Percentiles rank a stretch among this genome's conserved stretches.
Evolutionary conservation across 1,139 yeast species (phyloP).

Genomic region (Suhomyces chickasaworum): DNA sequence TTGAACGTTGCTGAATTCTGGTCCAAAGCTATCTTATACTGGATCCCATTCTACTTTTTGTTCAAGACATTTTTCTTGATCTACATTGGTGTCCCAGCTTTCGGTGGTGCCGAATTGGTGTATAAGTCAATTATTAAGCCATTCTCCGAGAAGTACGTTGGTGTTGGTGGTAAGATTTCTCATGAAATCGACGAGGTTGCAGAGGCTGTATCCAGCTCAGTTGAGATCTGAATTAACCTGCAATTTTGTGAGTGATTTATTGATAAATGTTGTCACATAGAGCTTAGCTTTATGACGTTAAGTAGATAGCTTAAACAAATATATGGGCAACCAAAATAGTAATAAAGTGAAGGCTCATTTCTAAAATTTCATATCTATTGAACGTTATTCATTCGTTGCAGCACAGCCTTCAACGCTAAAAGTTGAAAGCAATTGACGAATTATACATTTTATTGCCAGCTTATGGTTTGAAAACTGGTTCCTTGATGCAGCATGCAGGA

Average conservation of each 20-base stretch:
- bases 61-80: constrained; percentile 87
- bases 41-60: constrained; percentile 96
- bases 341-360: not conserved
- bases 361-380: too few species aligned
- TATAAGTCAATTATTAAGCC: constrained; percentile 72
- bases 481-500: not conserved
- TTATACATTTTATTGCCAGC: not conserved
- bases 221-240: constrained; percentile 27
- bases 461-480: not conserved
- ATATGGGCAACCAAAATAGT: not conserved
- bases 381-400: too few species aligned
- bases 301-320: not conserved
- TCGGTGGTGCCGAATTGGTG: constrained; percentile 79
- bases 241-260: not conserved
- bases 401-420: not conserved
- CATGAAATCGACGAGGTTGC: constrained; percentile 48
- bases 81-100: constrained; percentile 84
- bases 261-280: not conserved
- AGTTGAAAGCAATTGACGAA: not conserved
- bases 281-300: not conserved
- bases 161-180: constrained; percentile 24
- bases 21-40: constrained; percentile 87
- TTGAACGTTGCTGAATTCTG: constrained; percentile 92
- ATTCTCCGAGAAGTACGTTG: constrained; percentile 59
- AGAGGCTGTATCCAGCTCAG: constrained; percentile 51